Evolutionary conservation across 2,329 filamentous ascomycete genomes (phyloP), one percentile per base, ranked within the genome.

Genomic region (Ascocoryne sarcoides): DNA sequence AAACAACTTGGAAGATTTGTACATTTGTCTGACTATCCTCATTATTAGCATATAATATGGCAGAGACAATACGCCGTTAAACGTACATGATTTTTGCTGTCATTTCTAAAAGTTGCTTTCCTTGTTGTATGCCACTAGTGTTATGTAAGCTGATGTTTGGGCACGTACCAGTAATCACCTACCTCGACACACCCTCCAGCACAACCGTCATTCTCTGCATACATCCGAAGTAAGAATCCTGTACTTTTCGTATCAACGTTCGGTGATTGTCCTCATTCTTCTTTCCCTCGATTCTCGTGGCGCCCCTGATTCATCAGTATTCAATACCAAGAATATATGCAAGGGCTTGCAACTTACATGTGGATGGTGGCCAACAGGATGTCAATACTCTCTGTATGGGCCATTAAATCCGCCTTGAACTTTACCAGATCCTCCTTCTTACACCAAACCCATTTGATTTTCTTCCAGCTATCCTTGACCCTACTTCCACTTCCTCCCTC

Each of bases 371-470:
- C 42, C 7, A 60, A 39, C 23, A 60, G 36, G 37, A 60, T 38
- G 14, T 56, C 44, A 41, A 59, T 60, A 10, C 40, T 44, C 17
- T 51, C 45, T 1, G 49, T 49, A 42, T 60, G 52, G 5, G 45
- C 51, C 28, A 45, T 46, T 14, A 61, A 36, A 17, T 53, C 49
- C 3, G 41, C 47, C 30, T 50, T 51, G 30, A 61, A 60, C 8
- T 16, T 50, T 5, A 33, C 31, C 10, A 57, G 15, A 46, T 59
- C 52, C 9, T 60, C 52, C 28, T 51, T 53, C 37, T 48, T 51
- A 33, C 55, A 56, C 10, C 54, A 10, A 2, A 51, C 47, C 56
- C 58, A 59, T 39, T 46, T 39, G 4, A 58, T 49, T 36, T 56
- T 59, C 36, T 36, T 49, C 43, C 49, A 57, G 1, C 44, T 38